Conservation (phyloP, 139 green algal genomes). For the Micractinium conductrix region DNA sequence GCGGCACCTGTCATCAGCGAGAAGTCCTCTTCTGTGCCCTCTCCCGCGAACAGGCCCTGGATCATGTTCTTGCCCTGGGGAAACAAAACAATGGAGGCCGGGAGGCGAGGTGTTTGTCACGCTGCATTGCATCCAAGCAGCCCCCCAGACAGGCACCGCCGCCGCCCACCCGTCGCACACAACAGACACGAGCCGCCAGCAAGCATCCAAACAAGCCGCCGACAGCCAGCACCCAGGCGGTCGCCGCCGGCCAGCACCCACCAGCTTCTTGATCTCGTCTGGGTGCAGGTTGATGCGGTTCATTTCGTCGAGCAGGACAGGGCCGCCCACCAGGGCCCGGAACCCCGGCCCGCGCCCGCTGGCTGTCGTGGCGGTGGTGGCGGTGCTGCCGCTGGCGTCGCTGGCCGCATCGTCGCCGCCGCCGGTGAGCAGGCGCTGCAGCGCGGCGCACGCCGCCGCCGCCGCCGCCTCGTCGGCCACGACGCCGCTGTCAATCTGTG, state of each 20-base stretch:
- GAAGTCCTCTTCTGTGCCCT: constrained; percentile 39
- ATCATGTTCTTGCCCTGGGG: constrained; percentile 56
- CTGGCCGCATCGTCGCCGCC: background rate
- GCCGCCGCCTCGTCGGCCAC: constrained; percentile 43
- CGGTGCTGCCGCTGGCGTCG: background rate
- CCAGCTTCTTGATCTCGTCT: constrained; percentile 38
- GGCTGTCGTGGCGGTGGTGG: background rate
- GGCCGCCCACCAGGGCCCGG: constrained; percentile 44
- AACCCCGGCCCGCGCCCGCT: background rate
- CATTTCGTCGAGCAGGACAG: constrained; percentile 52
- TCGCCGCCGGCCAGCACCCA: no score
- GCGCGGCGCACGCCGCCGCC: constrained; percentile 28
- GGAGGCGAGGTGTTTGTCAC: no score
- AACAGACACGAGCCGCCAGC: no score
- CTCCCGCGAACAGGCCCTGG: constrained; percentile 49
- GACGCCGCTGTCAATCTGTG: no score
- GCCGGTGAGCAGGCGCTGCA: constrained; percentile 32
- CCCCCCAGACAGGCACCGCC: no score
- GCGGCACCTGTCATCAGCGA: constrained; percentile 42
- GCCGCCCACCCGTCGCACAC: no score
- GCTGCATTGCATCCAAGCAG: no score
- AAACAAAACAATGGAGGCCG: no score
- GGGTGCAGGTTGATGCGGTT: constrained; percentile 40
- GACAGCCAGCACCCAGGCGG: no score
- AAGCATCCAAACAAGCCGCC: no score